Evolutionary conservation across 148 eudicot species (phyloP).

Genomic region (Fallopia convolvulus): DNA sequence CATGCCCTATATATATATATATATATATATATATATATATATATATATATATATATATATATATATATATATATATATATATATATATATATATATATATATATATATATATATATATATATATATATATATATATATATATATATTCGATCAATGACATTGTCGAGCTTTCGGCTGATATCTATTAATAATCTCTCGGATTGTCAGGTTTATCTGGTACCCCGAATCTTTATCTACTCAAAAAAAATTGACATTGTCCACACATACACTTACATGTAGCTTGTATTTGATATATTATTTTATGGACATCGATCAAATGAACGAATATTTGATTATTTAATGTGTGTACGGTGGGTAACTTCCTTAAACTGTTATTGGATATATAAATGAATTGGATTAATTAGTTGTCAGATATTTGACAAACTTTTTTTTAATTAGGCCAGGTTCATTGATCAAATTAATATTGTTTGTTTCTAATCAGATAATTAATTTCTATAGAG

Average conservation of each 20-base stretch:
- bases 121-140: neutral
- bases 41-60: no score
- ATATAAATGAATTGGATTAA: neutral
- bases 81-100: no score
- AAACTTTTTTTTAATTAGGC: neutral
- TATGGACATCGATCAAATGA: no score
- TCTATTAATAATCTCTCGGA: no score
- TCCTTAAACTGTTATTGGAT: neutral
- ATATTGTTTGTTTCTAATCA: neutral
- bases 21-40: no score
- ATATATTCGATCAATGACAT: neutral
- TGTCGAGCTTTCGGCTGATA: no score
- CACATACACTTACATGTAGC: neutral
- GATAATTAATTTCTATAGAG: no score
- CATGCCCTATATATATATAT: no score
- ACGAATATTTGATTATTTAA: neutral
- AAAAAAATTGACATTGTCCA: neutral
- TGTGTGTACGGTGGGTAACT: neutral
- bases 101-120: no score
- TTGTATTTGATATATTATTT: neutral
- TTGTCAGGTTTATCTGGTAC: no score
- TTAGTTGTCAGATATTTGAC: neutral
- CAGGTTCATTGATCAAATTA: neutral
- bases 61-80: no score
- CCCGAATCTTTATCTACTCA: no score